These are phyloP conservation scores for Kurtzmaniella quercitrusa DNA, from an alignment of 1,139 yeast species.

Conservation along the genomic window DNA sequence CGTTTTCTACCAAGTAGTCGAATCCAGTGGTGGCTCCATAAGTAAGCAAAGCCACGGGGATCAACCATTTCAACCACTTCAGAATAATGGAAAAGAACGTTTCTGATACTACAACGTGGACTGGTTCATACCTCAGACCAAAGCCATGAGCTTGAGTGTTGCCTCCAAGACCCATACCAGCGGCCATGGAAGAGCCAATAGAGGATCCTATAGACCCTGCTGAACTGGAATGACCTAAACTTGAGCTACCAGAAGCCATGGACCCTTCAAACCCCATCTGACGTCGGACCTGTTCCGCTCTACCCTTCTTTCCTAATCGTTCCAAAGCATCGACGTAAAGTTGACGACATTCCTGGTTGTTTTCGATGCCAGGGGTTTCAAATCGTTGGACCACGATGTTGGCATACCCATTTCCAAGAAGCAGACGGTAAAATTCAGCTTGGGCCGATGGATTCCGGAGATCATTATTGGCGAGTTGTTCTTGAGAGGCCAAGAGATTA, in stretches of 20 bases:
- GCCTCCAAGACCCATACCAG: not conserved
- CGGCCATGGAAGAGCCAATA: slow-evolving; percentile 19
- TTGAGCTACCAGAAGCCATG: slow-evolving; percentile 9
- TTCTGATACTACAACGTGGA: slow-evolving; percentile 88
- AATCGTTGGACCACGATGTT: slow-evolving; percentile 88
- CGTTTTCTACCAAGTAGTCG: slow-evolving; percentile 78
- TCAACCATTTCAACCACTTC: slow-evolving; percentile 86
- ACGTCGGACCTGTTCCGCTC: slow-evolving; percentile 60
- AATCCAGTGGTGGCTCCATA: slow-evolving; percentile 75
- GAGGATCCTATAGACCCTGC: slow-evolving; percentile 18
- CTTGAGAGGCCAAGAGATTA: slow-evolving; percentile 58
- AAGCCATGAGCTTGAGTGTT: slow-evolving; percentile 24
- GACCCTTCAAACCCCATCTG: slow-evolving; percentile 7
- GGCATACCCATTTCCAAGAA: slow-evolving; percentile 79
- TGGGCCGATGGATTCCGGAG: slow-evolving; percentile 65
- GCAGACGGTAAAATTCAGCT: slow-evolving; percentile 72
- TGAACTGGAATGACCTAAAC: slow-evolving; percentile 11
- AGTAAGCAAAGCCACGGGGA: slow-evolving; percentile 70
- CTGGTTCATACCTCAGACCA: slow-evolving; percentile 64
- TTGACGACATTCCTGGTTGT: slow-evolving; percentile 70
- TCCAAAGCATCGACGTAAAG: slow-evolving; percentile 77
- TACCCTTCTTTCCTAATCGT: slow-evolving; percentile 69
- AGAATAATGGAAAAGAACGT: slow-evolving; percentile 71
- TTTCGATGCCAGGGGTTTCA: slow-evolving; percentile 87
- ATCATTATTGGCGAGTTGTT: slow-evolving; percentile 76